Conservation (phyloP, 768 basidiomycete species). For the Dentipellis fragilis region DNA sequence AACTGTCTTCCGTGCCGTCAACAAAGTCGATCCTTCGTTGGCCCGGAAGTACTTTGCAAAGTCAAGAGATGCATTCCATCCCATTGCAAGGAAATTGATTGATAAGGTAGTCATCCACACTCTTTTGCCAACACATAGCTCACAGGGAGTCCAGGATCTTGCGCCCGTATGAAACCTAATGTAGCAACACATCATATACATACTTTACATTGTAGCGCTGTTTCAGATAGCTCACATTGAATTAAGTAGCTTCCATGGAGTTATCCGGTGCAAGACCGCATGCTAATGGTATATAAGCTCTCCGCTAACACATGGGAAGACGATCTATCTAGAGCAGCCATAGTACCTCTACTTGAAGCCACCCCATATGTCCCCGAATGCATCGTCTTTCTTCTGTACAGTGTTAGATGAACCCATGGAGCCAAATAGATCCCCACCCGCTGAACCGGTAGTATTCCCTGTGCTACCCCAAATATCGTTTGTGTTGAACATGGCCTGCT, state of each 20-base stretch:
- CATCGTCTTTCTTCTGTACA: constrained; percentile 58
- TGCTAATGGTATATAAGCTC: no score
- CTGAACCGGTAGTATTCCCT: no score
- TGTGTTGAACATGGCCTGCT: constrained; percentile 27
- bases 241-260: no score
- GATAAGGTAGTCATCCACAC: constrained; percentile 47
- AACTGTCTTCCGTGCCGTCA: constrained; percentile 48
- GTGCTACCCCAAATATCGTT: constrained; percentile 50
- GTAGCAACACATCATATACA: no score
- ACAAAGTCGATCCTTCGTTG: constrained; percentile 40
- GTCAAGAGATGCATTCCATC: constrained; percentile 53
- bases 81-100: constrained; percentile 65
- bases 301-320: no score
- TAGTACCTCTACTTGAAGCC: constrained; percentile 50
- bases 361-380: constrained; percentile 78
- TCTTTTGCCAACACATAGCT: background rate
- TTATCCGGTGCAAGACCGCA: no score
- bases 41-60: constrained; percentile 41
- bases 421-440: constrained; percentile 24
- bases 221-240: no score
- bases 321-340: background rate
- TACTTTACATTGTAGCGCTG: no score
- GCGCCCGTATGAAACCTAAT: constrained; percentile 2
- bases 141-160: constrained; percentile 17
- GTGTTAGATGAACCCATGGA: constrained; percentile 20